Base-by-base conservation (phyloP, 2,329 filamentous ascomycete genomes). In the Didymella sp. region DNA sequence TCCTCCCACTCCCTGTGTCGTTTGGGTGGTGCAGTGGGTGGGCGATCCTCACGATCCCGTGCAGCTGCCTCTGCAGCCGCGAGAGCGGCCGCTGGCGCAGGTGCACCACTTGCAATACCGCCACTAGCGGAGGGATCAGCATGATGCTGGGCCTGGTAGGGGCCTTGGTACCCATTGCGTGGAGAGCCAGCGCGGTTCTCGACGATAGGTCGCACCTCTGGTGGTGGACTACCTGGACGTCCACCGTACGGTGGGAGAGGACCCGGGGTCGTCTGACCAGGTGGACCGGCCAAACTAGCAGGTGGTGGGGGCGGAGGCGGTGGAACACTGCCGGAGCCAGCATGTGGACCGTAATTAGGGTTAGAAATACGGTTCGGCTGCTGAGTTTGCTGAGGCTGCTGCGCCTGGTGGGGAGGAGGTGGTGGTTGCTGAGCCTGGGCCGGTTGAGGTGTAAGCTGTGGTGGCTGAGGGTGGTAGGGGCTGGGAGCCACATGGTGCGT, bases 1-100 rank as follows among this genome's bases (percentile, higher is more conserved):
- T 94, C 89, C 65, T 98, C 95, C 93, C 95, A 97, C 71, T 98
- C 95, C 45, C 93, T 88, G 74, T 88, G 84, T 56, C 95, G 87
- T 83, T 99, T 99, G 55, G 89, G 87, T 2, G 74, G 72, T 15
- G 82, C 89, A 33, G 92, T 96, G 1, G 89, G 78, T 17, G 92
- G 91, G n/a, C 92, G 85, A 38, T 88, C 85, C 53, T 96, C 89
- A 37, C 73, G 72, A 44, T 88, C 85, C 48, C 85, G 89, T 58
- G 86, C 85, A 49, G 84, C 83, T 57, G 85, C 84, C 70, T 94
- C 89, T 43, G 89, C 87, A 42, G 89, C 86, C 56, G 86, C 87
- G 31, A 85, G 76, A 46, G 87, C 86, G 58, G 86, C 85, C 27
- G 88, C 84, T 62, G 88, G 88, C 12, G 85, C 76, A 46, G 89